phyloP scores from a whole-genome alignment of 768 basidiomycete genomes.

The Daedaleopsis sinensis region DNA sequence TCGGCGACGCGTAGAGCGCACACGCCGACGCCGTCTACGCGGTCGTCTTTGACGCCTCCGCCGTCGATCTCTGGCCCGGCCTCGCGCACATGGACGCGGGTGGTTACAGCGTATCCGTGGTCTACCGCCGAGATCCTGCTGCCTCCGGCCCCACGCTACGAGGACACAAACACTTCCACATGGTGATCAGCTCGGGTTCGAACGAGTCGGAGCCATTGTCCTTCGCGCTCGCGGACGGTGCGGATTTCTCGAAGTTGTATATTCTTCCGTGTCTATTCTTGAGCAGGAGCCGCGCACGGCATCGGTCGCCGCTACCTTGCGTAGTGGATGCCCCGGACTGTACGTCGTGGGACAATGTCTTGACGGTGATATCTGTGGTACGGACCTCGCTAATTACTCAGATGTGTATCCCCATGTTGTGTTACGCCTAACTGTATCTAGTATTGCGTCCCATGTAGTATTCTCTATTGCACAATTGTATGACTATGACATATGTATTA shows the following conservation, averaged over 20 bases:
- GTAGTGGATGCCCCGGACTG: conserved; percentile 10
- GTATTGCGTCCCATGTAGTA: neutral
- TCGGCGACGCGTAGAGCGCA: conserved; percentile 38
- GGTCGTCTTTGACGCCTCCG: conserved; percentile 53
- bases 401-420: too few species aligned
- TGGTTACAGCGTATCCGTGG: conserved; percentile 50
- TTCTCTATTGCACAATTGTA: too few species aligned
- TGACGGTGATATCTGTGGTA: conserved; percentile 33
- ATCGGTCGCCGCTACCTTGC: conserved; percentile 1
- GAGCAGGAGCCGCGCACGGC: conserved; percentile 43
- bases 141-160: conserved; percentile 44
- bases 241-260: conserved; percentile 57
- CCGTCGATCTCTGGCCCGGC: conserved; percentile 62
- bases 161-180: conserved; percentile 44
- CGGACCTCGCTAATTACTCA: conserved; percentile 2
- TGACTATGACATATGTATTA: too few species aligned
- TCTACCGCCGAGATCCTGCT: conserved; percentile 53
- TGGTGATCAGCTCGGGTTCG: conserved; percentile 41
- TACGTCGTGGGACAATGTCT: conserved; percentile 34
- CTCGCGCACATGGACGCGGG: conserved; percentile 29
- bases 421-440: neutral
- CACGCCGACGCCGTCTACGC: conserved; percentile 46
- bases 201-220: conserved; percentile 51
- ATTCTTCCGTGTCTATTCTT: conserved; percentile 49
- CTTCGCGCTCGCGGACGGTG: conserved; percentile 42